phyloP scores from a whole-genome alignment of 305 asterid genomes.

The Nicotiana rustica region DNA sequence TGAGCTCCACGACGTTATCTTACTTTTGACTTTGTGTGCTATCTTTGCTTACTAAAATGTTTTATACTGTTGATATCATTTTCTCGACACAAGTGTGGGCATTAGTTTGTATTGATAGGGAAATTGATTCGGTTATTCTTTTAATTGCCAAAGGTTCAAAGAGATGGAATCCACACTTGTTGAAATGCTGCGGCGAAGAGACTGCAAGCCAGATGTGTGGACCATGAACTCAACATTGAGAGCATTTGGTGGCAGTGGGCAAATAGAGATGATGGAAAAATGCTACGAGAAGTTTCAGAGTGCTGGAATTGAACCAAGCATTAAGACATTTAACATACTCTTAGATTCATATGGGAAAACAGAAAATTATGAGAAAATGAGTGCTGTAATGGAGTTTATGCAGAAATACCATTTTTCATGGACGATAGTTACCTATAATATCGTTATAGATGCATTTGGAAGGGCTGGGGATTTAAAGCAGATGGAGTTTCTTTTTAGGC shows the following conservation, averaged over 20 bases:
- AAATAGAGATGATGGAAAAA: conserved; percentile 86
- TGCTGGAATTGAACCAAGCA: conserved; percentile 83
- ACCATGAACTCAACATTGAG: conserved; percentile 91
- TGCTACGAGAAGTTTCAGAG: conserved; percentile 85
- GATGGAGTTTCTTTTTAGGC: conserved; percentile 81
- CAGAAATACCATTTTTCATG: conserved; percentile 80
- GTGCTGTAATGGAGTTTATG: conserved; percentile 93
- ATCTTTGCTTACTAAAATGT: neutral
- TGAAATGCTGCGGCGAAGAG: conserved; percentile 72
- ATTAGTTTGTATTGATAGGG: neutral
- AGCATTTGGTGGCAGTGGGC: conserved; percentile 94
- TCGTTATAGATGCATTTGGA: conserved; percentile 88
- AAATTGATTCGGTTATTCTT: conserved; percentile 31
- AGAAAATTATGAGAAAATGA: conserved; percentile 76
- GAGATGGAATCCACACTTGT: conserved; percentile 85
- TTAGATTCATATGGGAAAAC: conserved; percentile 84
- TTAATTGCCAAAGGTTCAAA: conserved; percentile 55
- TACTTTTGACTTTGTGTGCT: neutral
- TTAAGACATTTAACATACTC: conserved; percentile 89
- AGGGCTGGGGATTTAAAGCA: conserved; percentile 77
- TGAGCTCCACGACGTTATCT: neutral
- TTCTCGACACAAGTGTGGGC: neutral
- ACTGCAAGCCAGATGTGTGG: conserved; percentile 88
- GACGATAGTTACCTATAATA: conserved; percentile 85
- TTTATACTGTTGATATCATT: neutral